Evolutionary conservation across 2,329 filamentous ascomycete genomes (phyloP), one percentile per base, ranked within the genome.

Genomic region (Alternaria ventricosa): DNA sequence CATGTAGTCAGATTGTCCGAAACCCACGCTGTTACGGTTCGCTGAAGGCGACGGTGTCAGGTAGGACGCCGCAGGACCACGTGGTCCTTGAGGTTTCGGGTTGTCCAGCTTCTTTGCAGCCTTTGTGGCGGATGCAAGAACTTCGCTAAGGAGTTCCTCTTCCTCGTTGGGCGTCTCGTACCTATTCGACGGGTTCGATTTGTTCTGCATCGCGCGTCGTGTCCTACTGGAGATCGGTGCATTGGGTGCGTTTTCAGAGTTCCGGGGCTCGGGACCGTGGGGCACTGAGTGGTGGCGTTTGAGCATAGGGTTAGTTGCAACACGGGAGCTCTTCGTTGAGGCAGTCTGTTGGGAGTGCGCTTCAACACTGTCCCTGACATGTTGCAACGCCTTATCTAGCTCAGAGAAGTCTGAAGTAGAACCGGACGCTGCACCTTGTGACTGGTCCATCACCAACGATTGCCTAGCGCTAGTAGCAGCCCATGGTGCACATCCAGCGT

Each of bases 121-220:
- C 65, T 88, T 88, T 72, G 90, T 90, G 0, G 94, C 92, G 6
- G 92, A 93, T 53, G 89, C 87, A 45, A 97, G 84, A 20, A 90
- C 94, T 80, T 99, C 96, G 71, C 97, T 94, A 10, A 98, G 86
- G 10, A 99, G 86, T 81, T 99, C 96, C 63, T 99, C 96, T 76
- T 98, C 95, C 80, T 99, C 96, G 73, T 97, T 94, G 1, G 96
- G 93, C 0, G 94, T 94, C 76, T 99, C 96, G 77, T 98, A 97
- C 66, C 93, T 90, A 72, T 92, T 91, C 53, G 92, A 89, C 5
- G 92, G 91, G 66, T 93, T 90, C 5, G 86, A 84, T 13, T 92
- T 90, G 78, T 86, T 84, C 64, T 88, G 86, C 50, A 96, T 87
- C 12, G 92, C 91, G 64, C 93, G 87, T 62, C 95, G 87, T 13